Evolutionary conservation across 1,284 basidiomycete species (phyloP), one percentile per base, ranked within the genome.

Genomic region (Chalciporus sp.): DNA sequence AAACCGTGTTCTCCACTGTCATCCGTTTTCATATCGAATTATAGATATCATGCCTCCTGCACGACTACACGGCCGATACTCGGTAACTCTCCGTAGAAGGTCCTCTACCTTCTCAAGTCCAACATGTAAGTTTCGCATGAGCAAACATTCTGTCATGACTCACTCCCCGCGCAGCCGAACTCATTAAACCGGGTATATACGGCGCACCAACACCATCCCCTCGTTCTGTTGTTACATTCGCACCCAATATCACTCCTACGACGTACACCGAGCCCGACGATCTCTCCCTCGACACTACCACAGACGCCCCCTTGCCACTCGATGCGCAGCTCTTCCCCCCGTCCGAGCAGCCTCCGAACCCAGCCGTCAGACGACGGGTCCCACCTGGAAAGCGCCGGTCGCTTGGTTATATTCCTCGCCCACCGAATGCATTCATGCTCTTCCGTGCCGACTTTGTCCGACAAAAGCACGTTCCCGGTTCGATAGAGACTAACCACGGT

Each of bases 341-440:
- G 0, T 77, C 76, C 0, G 71, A 73, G 12, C 61, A 63, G 0
- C 75, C 75, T 0, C 66, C 72, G 0, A 68, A 69, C 7, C 57
- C 72, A 0, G 70, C 76, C 0, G 63, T 74, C 2, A 73, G 78
- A 46, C 70, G 78, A 56, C 76, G 80, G 1, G 72, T 66, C 0
- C 79, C 82, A 0, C 76, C 78, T 0, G 78, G 83, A 42, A 88
- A 86, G 70, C 77, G 84, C 40, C 78, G 78, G 51, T 84, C 82
- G 11, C 79, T 83, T 42, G 83, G 82, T 0, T 87, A 95, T 68
- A 90, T 95, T 61, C 92, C 94, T 10, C 83, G 94, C 1, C 94
- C 94, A 0, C 87, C 92, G 1, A 96, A 96, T 65, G 92, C 94
- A 0, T 96, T 95, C 78, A 95, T 96, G 82, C 83, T 96, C 58